Base-by-base conservation (phyloP, 2,329 filamentous ascomycete genomes). In the Pseudocercospora pini-densiflorae region DNA sequence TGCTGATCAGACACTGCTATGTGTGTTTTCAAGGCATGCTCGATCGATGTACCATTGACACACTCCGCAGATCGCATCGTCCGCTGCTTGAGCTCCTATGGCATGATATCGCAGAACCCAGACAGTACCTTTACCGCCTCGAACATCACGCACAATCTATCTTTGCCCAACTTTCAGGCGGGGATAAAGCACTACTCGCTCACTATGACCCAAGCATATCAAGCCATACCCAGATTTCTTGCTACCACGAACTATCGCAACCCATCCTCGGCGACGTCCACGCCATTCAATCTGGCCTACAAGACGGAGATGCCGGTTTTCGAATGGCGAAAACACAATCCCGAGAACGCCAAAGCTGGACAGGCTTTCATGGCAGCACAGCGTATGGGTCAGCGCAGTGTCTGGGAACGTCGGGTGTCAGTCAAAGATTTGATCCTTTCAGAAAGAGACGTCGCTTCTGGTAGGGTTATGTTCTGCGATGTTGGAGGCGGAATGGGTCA, bases 331-430 rank as follows among this genome's bases (percentile, higher is more conserved):
- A 61, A 65, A 31, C 58, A 62, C 21, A 61, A 68, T 33, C 60
- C 63, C n/a, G 61, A 66, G 33, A 68, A 66, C 36, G 54, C 55
- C 59, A 68, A 68, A 58, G 63, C 51, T 43, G 66, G 63, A 8
- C 63, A 66, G 27, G 66, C 55, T 10, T 68, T 66, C 59, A 66
- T 68, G 66, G 66, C 66, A 14, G 66, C 66, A 40, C 66, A 68
- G 36, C 60, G 66, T 16, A 63, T 66, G 36, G 63, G 66, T n/a
- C 66, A 66, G 51, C 53, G 49, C 16, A 66, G 63, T 33, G 59
- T 66, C 23, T 63, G 61, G 63, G 63, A 65, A 24, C 59, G 55
- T 36, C 49, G 40, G 5, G 65, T 64, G 4, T 33, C 61, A 16
- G 49, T 67, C 23, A 21, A 63, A 7, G 60, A 66, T 36, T 36